Evolutionary conservation across 2,329 filamentous ascomycete genomes (phyloP).

Genomic region (Colletotrichum euphorbiae): DNA sequence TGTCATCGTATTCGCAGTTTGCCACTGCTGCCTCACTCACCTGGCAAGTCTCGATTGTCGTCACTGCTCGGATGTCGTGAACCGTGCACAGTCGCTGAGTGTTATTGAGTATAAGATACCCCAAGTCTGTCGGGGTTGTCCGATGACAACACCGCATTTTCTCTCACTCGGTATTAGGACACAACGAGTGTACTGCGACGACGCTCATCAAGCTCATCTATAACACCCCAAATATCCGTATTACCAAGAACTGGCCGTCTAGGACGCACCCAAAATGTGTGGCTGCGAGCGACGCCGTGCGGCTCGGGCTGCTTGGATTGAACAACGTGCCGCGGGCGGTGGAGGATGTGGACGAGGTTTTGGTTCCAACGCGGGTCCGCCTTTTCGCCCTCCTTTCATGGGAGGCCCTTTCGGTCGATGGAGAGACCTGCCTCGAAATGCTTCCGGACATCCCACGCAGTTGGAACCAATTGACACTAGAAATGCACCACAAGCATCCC

Average conservation of each 20-base stretch:
- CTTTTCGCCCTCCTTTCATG: slow-evolving; percentile 10
- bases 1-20: slow-evolving; percentile 13
- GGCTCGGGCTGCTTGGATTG: slow-evolving; percentile 34
- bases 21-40: not conserved
- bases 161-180: too few species aligned
- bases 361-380: slow-evolving; percentile 1
- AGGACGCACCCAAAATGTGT: not conserved
- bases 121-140: not conserved
- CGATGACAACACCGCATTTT: too few species aligned
- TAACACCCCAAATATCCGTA: not conserved
- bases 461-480: not conserved
- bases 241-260: not conserved
- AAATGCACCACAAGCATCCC: not conserved
- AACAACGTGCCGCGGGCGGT: slow-evolving; percentile 21
- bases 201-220: too few species aligned
- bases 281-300: slow-evolving; percentile 32
- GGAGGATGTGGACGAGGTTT: slow-evolving; percentile 17
- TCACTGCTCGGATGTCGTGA: not conserved
- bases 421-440: slow-evolving; percentile 7
- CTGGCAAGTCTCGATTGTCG: slow-evolving; percentile 12
- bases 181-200: too few species aligned
- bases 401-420: slow-evolving; percentile 23
- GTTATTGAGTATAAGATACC: slow-evolving; percentile 3
- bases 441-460: not conserved
- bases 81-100: slow-evolving; percentile 1